A percentile compares a stretch with the other conserved stretches of the same genome.
Conservation (phyloP, 352 stramenopile genomes). For the Phytophthora brassicae region DNA sequence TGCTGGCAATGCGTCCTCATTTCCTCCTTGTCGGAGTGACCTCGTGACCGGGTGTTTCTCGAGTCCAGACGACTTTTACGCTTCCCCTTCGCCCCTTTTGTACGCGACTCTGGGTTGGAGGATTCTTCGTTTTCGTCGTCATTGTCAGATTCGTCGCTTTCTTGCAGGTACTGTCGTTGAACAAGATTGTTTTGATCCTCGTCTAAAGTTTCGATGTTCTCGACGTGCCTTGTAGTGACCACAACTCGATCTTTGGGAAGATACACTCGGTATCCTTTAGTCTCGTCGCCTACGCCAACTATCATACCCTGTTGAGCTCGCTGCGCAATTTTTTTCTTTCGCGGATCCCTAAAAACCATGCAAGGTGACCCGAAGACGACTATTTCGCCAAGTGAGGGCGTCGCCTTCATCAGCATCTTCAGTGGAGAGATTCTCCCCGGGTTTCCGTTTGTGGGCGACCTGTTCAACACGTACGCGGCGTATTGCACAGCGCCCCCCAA, state of each 20-base stretch:
- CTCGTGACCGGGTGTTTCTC: too few relatives aligned
- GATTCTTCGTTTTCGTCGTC: too few relatives aligned
- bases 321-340: not conserved
- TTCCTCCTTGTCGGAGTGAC: too few relatives aligned
- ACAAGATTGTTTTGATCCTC: not conserved
- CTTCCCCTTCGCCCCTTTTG: too few relatives aligned
- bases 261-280: not conserved
- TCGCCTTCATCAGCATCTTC: not conserved
- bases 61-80: too few relatives aligned
- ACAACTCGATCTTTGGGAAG: not conserved
- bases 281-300: not conserved
- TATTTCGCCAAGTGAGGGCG: not conserved
- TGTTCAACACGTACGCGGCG: slow-evolving; percentile 15
- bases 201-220: not conserved
- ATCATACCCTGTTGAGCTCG: not conserved
- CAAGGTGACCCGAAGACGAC: not conserved
- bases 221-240: not conserved
- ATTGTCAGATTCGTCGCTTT: too few relatives aligned
- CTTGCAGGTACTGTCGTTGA: not conserved
- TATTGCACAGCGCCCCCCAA: slow-evolving; percentile 31
- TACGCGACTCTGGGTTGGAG: too few relatives aligned
- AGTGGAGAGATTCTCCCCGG: not conserved
- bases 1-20: too few relatives aligned
- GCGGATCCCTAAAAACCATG: not conserved
- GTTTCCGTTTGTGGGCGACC: not conserved